These are phyloP conservation scores for Fusarium luffae DNA, from an alignment of 2,329 filamentous ascomycete genomes.

Conservation along the genomic window DNA sequence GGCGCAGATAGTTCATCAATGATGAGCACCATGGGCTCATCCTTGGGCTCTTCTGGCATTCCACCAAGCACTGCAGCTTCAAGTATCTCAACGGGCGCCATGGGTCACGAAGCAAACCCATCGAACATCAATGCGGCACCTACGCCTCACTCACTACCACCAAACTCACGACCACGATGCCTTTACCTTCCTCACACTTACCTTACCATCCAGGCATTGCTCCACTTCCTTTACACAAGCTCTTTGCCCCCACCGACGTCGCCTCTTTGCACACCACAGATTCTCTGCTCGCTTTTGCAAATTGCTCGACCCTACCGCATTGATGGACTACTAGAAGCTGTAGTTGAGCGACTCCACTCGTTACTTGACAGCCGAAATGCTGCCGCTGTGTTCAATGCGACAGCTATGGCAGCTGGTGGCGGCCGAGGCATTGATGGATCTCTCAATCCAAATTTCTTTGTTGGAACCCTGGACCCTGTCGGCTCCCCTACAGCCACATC, in stretches of 20 bases:
- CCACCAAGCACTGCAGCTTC: slow-evolving; percentile 59
- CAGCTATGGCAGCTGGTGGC: slow-evolving; percentile 96
- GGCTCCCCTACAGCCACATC: slow-evolving; percentile 49
- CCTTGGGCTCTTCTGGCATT: slow-evolving; percentile 51
- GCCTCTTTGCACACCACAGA: slow-evolving; percentile 89
- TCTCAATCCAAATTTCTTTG: slow-evolving; percentile 72
- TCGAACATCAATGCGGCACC: slow-evolving; percentile 64
- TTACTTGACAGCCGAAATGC: slow-evolving; percentile 93
- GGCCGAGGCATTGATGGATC: slow-evolving; percentile 81
- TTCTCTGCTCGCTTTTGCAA: slow-evolving; percentile 93
- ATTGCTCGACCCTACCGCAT: slow-evolving; percentile 93
- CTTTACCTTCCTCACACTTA: slow-evolving; percentile 94
- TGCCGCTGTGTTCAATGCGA: slow-evolving; percentile 96
- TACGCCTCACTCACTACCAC: slow-evolving; percentile 66
- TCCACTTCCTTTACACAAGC: slow-evolving; percentile 95
- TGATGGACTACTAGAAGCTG: slow-evolving; percentile 90
- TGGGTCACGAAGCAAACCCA: slow-evolving; percentile 54
- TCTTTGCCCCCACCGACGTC: slow-evolving; percentile 81
- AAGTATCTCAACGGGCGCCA: slow-evolving; percentile 53
- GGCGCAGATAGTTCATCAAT: slow-evolving; percentile 60
- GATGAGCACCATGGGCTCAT: slow-evolving; percentile 58
- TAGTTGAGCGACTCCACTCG: slow-evolving; percentile 89
- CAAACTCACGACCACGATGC: slow-evolving; percentile 79
- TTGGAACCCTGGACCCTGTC: slow-evolving; percentile 60
- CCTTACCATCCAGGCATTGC: slow-evolving; percentile 86